These are phyloP conservation scores for Primulina eburnea DNA, from an alignment of 257 asterid genomes.

Conservation along the genomic window DNA sequence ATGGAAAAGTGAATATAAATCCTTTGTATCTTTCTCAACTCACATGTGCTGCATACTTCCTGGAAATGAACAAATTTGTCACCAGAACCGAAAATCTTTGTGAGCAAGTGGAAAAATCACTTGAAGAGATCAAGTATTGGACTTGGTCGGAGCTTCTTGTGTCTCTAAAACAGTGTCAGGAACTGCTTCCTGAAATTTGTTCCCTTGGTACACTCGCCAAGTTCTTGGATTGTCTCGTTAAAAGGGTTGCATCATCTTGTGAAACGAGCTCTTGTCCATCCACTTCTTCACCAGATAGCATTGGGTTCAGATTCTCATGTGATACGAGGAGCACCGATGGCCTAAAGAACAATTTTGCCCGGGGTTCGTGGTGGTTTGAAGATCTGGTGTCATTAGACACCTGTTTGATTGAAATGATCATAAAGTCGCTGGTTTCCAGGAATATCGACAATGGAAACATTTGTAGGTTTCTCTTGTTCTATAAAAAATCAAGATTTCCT, in stretches of 20 bases:
- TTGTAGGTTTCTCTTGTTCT: slow-evolving; percentile 61
- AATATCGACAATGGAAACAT: slow-evolving; percentile 51
- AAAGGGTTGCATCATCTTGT: slow-evolving; percentile 44
- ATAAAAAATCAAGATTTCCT: slow-evolving; percentile 57
- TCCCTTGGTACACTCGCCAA: slow-evolving; percentile 44
- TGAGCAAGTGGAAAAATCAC: slow-evolving; percentile 49
- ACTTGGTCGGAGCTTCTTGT: slow-evolving; percentile 70
- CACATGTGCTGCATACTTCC: slow-evolving; percentile 50
- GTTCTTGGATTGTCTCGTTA: slow-evolving; percentile 48
- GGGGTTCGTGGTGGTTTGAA: slow-evolving; percentile 86
- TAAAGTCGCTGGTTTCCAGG: slow-evolving; percentile 43
- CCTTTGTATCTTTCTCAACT: slow-evolving; percentile 53
- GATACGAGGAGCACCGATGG: slow-evolving; percentile 83
- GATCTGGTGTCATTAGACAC: slow-evolving; percentile 46
- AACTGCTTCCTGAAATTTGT: slow-evolving; percentile 34
- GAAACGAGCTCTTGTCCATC: slow-evolving; percentile 81
- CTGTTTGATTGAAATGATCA: slow-evolving; percentile 33
- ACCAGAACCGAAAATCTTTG: slow-evolving; percentile 39
- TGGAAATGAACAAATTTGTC: slow-evolving; percentile 63
- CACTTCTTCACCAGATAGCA: slow-evolving; percentile 68
- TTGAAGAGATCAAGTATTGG: slow-evolving; percentile 59
- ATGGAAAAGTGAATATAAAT: slow-evolving; percentile 41
- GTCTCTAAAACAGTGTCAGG: slow-evolving; percentile 56
- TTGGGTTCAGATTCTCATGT: slow-evolving; percentile 51
- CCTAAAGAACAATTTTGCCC: slow-evolving; percentile 41